phyloP scores from a whole-genome alignment of 1,139 yeast species.

The Candida sanyaensis region DNA sequence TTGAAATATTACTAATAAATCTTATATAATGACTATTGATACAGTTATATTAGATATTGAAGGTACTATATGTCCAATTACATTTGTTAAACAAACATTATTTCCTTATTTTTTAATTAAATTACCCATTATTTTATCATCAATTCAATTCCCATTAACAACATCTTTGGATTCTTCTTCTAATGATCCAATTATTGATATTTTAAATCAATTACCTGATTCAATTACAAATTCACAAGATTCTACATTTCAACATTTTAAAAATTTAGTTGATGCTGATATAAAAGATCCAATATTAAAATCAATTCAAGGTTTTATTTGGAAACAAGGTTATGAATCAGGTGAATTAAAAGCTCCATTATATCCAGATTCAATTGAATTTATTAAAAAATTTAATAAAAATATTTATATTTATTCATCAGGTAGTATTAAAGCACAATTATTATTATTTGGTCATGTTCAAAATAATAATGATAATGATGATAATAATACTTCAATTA shows the following conservation, averaged over 20 bases:
- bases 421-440: conserved; percentile 89
- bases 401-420: conserved; percentile 79
- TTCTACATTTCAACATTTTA: conserved; percentile 46
- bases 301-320: conserved; percentile 77
- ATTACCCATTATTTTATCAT: conserved; percentile 24
- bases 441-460: conserved; percentile 70
- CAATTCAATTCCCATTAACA: conserved; percentile 10
- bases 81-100: conserved; percentile 76
- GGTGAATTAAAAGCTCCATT: conserved; percentile 81
- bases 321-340: conserved; percentile 76
- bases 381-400: conserved; percentile 43
- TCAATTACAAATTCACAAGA: conserved; percentile 25
- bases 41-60: conserved; percentile 70
- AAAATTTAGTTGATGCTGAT: conserved; percentile 60
- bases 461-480: conserved; percentile 26
- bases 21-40: conserved; percentile 9
- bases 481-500: conserved; percentile 47
- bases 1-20: too few relatives aligned
- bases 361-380: conserved; percentile 68
- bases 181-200: conserved; percentile 22
- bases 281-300: conserved; percentile 79
- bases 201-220: conserved; percentile 48
- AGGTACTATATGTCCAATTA: conserved; percentile 89
- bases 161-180: neutral
- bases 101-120: conserved; percentile 51